These are phyloP conservation scores for Candida railenensis DNA, from an alignment of 805 yeast genomes.

Conservation along the genomic window DNA sequence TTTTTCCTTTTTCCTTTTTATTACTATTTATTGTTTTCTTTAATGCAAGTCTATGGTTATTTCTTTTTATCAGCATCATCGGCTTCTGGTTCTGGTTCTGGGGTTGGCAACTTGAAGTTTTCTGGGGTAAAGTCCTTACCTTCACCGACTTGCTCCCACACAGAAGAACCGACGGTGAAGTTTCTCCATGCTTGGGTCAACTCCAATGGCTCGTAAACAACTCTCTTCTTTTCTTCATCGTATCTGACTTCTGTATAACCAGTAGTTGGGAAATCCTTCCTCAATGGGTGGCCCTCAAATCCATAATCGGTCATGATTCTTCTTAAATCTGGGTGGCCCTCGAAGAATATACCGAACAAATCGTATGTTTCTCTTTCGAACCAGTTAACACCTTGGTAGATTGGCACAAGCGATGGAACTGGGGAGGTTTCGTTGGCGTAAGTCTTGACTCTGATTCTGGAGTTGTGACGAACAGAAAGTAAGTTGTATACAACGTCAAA, in stretches of 20 bases:
- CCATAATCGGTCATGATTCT: conserved; percentile 91
- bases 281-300: conserved; percentile 86
- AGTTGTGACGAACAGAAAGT: conserved; percentile 77
- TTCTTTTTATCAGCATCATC: conserved; percentile 36
- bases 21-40: background rate
- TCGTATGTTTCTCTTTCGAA: conserved; percentile 88
- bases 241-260: conserved; percentile 89
- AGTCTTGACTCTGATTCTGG: conserved; percentile 85
- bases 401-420: conserved; percentile 73
- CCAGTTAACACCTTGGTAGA: conserved; percentile 86
- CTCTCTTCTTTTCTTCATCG: conserved; percentile 87
- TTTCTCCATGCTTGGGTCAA: conserved; percentile 91
- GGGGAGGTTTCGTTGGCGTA: conserved; percentile 81
- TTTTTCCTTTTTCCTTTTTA: background rate
- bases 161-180: conserved; percentile 83
- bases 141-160: conserved; percentile 90
- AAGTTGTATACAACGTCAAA: conserved; percentile 86
- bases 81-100: conserved; percentile 65
- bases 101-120: conserved; percentile 76
- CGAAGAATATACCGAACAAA: conserved; percentile 83
- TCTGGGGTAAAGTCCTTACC: conserved; percentile 84
- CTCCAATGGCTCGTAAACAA: conserved; percentile 87
- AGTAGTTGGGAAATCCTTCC: conserved; percentile 91
- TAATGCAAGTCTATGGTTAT: conserved; percentile 10
- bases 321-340: conserved; percentile 86